A percentile compares a stretch with the other conserved stretches of the same genome.
These are phyloP conservation scores for Alisma plantagoaquatica DNA, from an alignment of 106 monocot species.

Conservation along the genomic window DNA sequence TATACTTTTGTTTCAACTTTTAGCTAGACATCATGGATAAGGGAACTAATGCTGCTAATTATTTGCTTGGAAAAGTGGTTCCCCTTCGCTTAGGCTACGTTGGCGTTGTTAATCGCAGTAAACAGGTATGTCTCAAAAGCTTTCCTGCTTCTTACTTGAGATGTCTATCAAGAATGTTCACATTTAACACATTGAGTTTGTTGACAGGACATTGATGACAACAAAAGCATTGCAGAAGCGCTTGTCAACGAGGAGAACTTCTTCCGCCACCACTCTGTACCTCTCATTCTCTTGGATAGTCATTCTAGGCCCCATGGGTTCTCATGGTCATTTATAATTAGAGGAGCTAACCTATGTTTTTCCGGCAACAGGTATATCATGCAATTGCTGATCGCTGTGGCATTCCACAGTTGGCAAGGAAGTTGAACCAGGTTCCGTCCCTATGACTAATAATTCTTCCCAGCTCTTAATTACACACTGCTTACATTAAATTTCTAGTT, in stretches of 20 bases:
- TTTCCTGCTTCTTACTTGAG: neutral
- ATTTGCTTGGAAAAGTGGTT: conserved; percentile 25
- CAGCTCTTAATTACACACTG: no score
- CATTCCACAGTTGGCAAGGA: conserved; percentile 21
- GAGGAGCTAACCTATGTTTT: neutral
- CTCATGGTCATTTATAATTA: neutral
- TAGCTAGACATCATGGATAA: conserved; percentile 30
- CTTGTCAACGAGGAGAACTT: conserved; percentile 22
- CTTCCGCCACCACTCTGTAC: conserved; percentile 20
- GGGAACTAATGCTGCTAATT: conserved; percentile 22
- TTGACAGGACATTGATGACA: conserved; percentile 18
- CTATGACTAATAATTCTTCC: no score
- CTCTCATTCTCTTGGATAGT: neutral
- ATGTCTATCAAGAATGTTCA: neutral
- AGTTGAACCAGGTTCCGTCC: conserved; percentile 18
- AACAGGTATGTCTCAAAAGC: conserved; percentile 8
- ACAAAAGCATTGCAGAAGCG: conserved; percentile 19
- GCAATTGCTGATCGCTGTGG: conserved; percentile 19
- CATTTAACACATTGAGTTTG: neutral
- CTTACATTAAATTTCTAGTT: neutral
- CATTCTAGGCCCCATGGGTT: neutral
- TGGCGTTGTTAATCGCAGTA: conserved; percentile 26
- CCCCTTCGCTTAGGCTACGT: conserved; percentile 26
- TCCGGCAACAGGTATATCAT: conserved; percentile 19
- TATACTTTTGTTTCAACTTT: neutral